Conservation (phyloP, 2,329 filamentous ascomycete genomes). For the Colletotrichum camelliae region DNA sequence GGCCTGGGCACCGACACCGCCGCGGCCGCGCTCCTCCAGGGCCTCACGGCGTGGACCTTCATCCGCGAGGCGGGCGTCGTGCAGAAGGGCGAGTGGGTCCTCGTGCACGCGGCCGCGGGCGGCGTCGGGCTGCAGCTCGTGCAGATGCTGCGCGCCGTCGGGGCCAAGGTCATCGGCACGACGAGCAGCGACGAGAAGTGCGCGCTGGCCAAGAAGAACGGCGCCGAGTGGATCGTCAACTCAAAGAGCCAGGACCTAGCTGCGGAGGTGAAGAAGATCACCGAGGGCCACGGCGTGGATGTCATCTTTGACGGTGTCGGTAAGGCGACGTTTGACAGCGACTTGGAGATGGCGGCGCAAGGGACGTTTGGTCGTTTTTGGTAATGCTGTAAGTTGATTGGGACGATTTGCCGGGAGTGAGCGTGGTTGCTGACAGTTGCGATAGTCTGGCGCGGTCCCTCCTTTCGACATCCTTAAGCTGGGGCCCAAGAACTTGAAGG, state of each 20-base stretch:
- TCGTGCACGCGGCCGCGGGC: slow-evolving; percentile 86
- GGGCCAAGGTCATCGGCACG: slow-evolving; percentile 81
- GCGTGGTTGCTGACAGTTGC: not conserved
- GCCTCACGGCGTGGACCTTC: slow-evolving; percentile 81
- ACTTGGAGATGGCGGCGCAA: slow-evolving; percentile 78
- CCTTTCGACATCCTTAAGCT: slow-evolving; percentile 65
- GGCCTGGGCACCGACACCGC: slow-evolving; percentile 65
- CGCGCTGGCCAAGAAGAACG: slow-evolving; percentile 70
- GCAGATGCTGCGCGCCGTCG: slow-evolving; percentile 75
- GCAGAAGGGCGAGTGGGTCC: slow-evolving; percentile 77
- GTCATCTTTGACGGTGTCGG: slow-evolving; percentile 89
- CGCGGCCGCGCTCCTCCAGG: slow-evolving; percentile 77
- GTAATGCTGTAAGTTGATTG: slow-evolving; percentile 69
- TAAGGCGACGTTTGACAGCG: slow-evolving; percentile 81
- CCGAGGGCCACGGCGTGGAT: slow-evolving; percentile 72
- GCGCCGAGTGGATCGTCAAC: slow-evolving; percentile 75
- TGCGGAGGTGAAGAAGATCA: slow-evolving; percentile 69
- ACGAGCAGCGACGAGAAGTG: slow-evolving; percentile 77
- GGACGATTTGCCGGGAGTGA: not conserved
- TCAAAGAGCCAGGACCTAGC: slow-evolving; percentile 67
- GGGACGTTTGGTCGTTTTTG: slow-evolving; percentile 79
- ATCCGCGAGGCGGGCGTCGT: slow-evolving; percentile 79
- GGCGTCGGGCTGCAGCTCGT: slow-evolving; percentile 79
- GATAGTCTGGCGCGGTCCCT: slow-evolving; percentile 72
- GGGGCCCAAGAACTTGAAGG: slow-evolving; percentile 75